Base-by-base conservation (phyloP, 108 stramenopile species). In the Asterionellopsis glacialis region DNA sequence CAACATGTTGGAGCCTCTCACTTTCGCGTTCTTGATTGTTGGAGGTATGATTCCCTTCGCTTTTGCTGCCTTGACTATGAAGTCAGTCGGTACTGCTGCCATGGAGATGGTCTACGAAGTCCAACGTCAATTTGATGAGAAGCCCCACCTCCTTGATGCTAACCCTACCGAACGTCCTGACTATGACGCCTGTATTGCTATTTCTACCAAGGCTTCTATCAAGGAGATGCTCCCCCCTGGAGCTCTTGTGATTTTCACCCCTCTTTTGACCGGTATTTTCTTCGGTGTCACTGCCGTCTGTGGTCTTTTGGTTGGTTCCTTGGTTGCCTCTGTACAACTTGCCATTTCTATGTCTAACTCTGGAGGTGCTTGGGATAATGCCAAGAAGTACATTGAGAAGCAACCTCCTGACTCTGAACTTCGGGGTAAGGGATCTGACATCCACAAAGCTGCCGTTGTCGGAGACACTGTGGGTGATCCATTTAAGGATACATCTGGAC, bases 11-110 rank as follows among this genome's bases (percentile, higher is more conserved):
- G 69, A 91, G 54, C 98, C 98, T 18, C 63, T 96, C n/a, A 96
- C 95, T 52, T 95, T 98, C 66, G 80, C 91, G 59, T 96, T 96
- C 80, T 69, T 97, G 67, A 88, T 98, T 43, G 86, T 97, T 68
- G 98, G 98, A 55, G 94, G 96, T 63, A 97, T 96, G 94, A 92
- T 98, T 45, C 98, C 98, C 26, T 98, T 97, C 73, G 95, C 95
- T 63, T 99, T 99, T 67, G 93, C 95, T 50, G 98, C 98, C 60
- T 75, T 99, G 88, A 99, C 98, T 63, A 99, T 99, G 97, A 96
- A 97, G 83, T 94, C 94, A 51, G 98, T 99, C 23, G 96, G 96
- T 19, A 69, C 75, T 40, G 97, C 98, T 56, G 98, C 98, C 61
- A 95, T 93, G 89, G 89, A 94, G 58, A 99, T 99, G 95, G 96